Evolutionary conservation across 208 protist genomes (phyloP).

Genomic region (Leishmania braziliensis): DNA sequence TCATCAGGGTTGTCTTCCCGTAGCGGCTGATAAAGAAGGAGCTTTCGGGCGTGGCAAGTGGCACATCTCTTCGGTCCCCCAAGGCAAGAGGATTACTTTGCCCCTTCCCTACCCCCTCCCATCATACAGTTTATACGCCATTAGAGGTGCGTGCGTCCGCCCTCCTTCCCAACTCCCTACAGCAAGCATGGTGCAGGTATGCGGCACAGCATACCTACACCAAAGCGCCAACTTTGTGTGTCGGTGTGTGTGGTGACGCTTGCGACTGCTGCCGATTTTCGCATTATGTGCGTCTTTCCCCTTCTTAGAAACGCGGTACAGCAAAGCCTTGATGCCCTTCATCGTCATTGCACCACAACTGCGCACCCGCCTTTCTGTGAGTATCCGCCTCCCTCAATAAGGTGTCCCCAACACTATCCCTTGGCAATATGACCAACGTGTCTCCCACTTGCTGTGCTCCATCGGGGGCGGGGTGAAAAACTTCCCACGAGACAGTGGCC

Average conservation of each 20-base stretch:
- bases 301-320: not conserved
- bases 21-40: not conserved
- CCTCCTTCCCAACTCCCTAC: not conserved
- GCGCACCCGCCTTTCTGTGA: not conserved
- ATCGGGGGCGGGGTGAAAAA: not conserved
- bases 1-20: not conserved
- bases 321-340: not conserved
- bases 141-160: not conserved
- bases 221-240: not conserved
- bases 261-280: not conserved
- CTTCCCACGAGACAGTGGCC: not conserved
- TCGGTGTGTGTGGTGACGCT: not conserved
- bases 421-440: no score
- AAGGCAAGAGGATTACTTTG: not conserved
- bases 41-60: not conserved
- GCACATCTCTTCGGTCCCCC: not conserved
- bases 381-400: not conserved
- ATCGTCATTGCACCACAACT: not conserved
- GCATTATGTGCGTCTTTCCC: not conserved
- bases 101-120: not conserved
- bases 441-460: not conserved
- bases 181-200: not conserved
- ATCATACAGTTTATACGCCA: not conserved
- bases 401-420: not conserved
- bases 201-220: not conserved